Conservation (phyloP, 75 land plant species). For the Selaginella moellendorffii region DNA sequence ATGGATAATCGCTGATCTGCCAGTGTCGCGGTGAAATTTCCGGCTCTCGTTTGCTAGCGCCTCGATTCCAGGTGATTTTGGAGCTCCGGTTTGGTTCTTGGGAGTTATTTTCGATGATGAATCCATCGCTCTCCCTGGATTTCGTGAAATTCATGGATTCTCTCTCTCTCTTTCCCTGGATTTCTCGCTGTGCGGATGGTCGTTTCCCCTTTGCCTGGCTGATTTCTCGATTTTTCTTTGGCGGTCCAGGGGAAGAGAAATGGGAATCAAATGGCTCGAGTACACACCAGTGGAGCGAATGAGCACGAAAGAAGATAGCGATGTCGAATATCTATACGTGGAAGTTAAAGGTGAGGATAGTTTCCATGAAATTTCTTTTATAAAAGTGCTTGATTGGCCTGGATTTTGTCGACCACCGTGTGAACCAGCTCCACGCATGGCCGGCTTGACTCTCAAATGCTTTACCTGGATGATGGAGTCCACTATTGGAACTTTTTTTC, state of each 20-base stretch:
- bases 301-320: slow-evolving; percentile 22
- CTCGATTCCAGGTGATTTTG: too few relatives aligned
- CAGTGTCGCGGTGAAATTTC: background rate
- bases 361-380: too few relatives aligned
- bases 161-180: too few relatives aligned
- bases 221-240: background rate
- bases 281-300: slow-evolving; percentile 6
- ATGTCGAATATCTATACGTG: slow-evolving; percentile 37
- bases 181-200: too few relatives aligned
- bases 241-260: too few relatives aligned
- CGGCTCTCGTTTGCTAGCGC: too few relatives aligned
- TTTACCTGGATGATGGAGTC: slow-evolving; percentile 65
- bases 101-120: too few relatives aligned
- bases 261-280: background rate
- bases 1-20: too few relatives aligned
- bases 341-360: slow-evolving; percentile 82
- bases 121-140: background rate
- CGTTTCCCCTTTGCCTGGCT: background rate
- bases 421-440: slow-evolving; percentile 58
- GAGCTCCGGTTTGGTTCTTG: too few relatives aligned
- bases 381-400: background rate
- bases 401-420: too few relatives aligned
- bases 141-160: too few relatives aligned
- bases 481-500: slow-evolving; percentile 28
- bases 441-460: slow-evolving; percentile 46